Conservation (phyloP, 768 basidiomycete species). For the Russula sp. region DNA sequence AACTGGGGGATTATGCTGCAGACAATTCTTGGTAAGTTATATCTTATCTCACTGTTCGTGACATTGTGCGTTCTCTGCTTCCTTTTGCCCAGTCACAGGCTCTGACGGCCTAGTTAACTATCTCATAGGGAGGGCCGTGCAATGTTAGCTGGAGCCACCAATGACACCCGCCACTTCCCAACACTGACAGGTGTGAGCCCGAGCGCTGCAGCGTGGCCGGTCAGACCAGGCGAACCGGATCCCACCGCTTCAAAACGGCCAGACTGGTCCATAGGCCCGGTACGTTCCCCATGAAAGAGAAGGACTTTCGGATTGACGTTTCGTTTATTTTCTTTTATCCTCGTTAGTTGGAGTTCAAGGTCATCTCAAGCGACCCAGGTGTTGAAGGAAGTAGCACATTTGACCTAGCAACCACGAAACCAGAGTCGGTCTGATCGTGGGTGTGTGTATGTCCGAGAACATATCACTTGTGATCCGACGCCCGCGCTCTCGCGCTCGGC, state of each 20-base stretch:
- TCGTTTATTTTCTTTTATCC: neutral
- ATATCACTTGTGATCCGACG: neutral
- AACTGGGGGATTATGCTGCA: slow-evolving; percentile 36
- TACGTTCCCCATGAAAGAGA: neutral
- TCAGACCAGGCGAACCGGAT: neutral
- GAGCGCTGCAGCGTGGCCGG: neutral
- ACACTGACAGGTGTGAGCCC: slow-evolving; percentile 2
- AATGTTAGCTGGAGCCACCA: neutral
- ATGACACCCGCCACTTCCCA: slow-evolving; percentile 20
- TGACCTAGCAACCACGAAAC: neutral
- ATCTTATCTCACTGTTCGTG: slow-evolving; percentile 36
- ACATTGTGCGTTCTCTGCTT: slow-evolving; percentile 31
- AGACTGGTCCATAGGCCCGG: neutral
- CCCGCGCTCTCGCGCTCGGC: too few species aligned
- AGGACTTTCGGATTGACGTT: neutral
- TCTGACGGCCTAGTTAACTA: neutral
- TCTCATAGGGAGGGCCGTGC: slow-evolving; percentile 23
- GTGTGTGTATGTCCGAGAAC: neutral
- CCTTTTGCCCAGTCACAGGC: neutral
- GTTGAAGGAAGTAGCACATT: neutral
- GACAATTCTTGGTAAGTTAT: slow-evolving; percentile 35
- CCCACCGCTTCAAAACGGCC: neutral
- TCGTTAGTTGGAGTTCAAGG: slow-evolving; percentile 3
- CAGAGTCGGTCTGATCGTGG: neutral
- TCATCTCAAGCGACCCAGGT: neutral